These are phyloP conservation scores for Metarhizium anisopliae DNA, from an alignment of 2,329 filamentous ascomycete species.

Conservation along the genomic window DNA sequence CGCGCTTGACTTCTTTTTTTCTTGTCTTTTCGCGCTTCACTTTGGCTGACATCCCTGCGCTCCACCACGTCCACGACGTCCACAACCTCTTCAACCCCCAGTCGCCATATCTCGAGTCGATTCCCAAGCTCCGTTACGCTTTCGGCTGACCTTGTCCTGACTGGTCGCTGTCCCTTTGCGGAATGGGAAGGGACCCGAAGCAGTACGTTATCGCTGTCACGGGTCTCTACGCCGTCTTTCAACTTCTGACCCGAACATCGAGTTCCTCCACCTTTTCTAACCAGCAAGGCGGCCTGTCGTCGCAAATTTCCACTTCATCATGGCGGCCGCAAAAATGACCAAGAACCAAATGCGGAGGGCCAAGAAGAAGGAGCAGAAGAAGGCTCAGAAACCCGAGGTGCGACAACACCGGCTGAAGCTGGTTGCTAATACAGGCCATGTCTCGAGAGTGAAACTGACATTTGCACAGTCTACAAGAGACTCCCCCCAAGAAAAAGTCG, in stretches of 20 bases:
- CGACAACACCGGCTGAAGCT: neutral
- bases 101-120: neutral
- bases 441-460: conserved; percentile 1
- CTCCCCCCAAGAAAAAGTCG: neutral
- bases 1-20: too few species aligned
- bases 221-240: conserved; percentile 26
- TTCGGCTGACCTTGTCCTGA: neutral
- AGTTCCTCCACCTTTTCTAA: conserved; percentile 20
- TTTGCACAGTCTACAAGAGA: neutral
- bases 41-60: neutral
- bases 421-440: neutral
- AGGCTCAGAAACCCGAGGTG: conserved; percentile 49
- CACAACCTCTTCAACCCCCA: neutral
- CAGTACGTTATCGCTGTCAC: conserved; percentile 24
- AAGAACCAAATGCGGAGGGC: conserved; percentile 92
- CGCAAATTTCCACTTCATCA: conserved; percentile 27
- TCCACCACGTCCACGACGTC: neutral
- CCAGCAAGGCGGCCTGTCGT: conserved; percentile 16
- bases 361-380: conserved; percentile 90
- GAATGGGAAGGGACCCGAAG: conserved; percentile 30
- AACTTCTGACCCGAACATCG: conserved; percentile 24
- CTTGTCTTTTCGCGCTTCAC: neutral
- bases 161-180: neutral
- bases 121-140: neutral
- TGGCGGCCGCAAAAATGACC: conserved; percentile 65